phyloP scores from a whole-genome alignment of 805 yeast species.

The Priceomyces melissophilus region DNA sequence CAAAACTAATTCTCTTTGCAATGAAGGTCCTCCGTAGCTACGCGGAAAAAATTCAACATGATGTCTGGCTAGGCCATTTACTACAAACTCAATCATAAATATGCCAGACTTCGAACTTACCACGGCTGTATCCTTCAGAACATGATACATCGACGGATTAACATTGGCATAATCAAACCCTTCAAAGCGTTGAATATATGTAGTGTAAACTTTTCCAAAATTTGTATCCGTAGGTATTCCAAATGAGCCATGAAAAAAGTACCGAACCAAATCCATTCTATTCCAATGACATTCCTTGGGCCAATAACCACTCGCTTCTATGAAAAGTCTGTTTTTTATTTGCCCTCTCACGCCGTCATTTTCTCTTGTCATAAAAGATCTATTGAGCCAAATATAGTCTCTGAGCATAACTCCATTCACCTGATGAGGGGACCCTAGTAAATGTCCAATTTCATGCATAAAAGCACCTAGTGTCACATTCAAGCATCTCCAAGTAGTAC shows the following conservation, averaged over 20 bases:
- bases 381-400: constrained; percentile 75
- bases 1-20: constrained; percentile 49
- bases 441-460: constrained; percentile 93
- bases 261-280: constrained; percentile 72
- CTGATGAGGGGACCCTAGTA: constrained; percentile 89
- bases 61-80: constrained; percentile 53
- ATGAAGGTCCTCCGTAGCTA: constrained; percentile 57
- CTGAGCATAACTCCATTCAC: constrained; percentile 87
- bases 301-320: constrained; percentile 38
- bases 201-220: constrained; percentile 38
- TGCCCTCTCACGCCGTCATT: constrained; percentile 49
- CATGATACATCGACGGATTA: constrained; percentile 22
- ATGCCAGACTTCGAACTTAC: constrained; percentile 63
- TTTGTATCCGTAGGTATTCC: constrained; percentile 64
- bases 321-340: constrained; percentile 38
- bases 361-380: constrained; percentile 79
- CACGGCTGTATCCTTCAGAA: constrained; percentile 21
- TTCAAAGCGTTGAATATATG: constrained; percentile 18
- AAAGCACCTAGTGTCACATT: constrained; percentile 89
- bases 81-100: constrained; percentile 67
- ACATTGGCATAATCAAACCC: constrained; percentile 10
- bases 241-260: constrained; percentile 78
- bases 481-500: constrained; percentile 86
- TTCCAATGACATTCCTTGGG: constrained; percentile 83
- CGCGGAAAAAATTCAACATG: constrained; percentile 60